Evolutionary conservation across 441 rosid genomes (phyloP).

Genomic region (Corymbia citriodora): DNA sequence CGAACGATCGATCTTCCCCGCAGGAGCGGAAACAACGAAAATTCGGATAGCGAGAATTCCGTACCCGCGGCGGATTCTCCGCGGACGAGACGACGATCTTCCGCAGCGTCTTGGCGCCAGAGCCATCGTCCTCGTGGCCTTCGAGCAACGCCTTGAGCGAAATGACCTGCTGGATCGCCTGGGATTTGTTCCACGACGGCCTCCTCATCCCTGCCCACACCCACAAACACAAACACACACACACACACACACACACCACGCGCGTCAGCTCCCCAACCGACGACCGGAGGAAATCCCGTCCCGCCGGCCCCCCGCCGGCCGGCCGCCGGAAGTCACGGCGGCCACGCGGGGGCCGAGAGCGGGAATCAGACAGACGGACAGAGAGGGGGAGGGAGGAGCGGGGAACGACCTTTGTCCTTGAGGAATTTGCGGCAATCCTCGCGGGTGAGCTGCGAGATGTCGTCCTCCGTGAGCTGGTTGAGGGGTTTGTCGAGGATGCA

Average conservation of each 20-base stretch:
- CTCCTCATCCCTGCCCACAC: conserved; percentile 82
- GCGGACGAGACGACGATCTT: conserved; percentile 51
- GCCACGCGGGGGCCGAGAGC: conserved; percentile 6
- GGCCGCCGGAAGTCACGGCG: not conserved
- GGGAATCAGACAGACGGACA: not conserved
- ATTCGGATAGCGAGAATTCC: not conserved
- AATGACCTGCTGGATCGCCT: conserved; percentile 98
- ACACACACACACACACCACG: conserved; percentile 26
- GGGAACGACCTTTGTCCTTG: conserved; percentile 72
- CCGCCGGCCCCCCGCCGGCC: not conserved
- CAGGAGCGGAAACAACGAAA: not conserved
- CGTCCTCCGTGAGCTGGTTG: conserved; percentile 83
- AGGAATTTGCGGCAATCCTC: conserved; percentile 97
- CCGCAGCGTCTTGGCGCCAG: conserved; percentile 65
- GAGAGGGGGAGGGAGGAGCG: not conserved
- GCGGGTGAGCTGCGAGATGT: conserved; percentile 98
- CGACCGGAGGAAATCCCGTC: not conserved
- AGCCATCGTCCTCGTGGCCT: conserved; percentile 39
- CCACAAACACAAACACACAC: conserved; percentile 13
- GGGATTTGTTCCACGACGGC: conserved; percentile 99
- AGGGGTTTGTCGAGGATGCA: conserved; percentile 84
- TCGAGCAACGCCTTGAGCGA: conserved; percentile 87
- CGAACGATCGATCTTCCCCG: too few relatives aligned
- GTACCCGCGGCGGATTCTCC: conserved; percentile 28
- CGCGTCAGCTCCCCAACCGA: conserved; percentile 24